Evolutionary conservation across 1,284 basidiomycete species (phyloP).

Genomic region (Ustilago tritici): DNA sequence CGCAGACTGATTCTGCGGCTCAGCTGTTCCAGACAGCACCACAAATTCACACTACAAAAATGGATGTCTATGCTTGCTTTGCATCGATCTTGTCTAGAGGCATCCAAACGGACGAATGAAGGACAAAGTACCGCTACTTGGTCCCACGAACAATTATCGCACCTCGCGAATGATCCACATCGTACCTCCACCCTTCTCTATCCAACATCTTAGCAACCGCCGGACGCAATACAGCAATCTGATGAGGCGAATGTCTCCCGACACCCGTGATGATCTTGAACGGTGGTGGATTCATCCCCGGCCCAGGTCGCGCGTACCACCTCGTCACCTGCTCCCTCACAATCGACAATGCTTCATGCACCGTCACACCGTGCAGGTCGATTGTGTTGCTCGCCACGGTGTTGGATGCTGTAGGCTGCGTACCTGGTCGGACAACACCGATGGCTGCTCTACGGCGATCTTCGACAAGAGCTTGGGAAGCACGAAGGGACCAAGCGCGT

Average conservation of each 20-base stretch:
- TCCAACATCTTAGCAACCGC: slow-evolving; percentile 68
- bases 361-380: slow-evolving; percentile 69
- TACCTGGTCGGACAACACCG: slow-evolving; percentile 29
- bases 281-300: slow-evolving; percentile 39
- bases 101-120: background rate
- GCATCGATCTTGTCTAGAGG: too few relatives aligned
- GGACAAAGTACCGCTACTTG: slow-evolving; percentile 15
- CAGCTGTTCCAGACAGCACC: background rate
- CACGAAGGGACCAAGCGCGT: slow-evolving; percentile 67
- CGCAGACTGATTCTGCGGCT: slow-evolving; percentile 12
- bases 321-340: slow-evolving; percentile 62
- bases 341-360: slow-evolving; percentile 69
- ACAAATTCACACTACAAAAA: background rate
- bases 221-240: slow-evolving; percentile 67
- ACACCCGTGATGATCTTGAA: slow-evolving; percentile 70
- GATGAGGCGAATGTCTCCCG: slow-evolving; percentile 67
- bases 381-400: slow-evolving; percentile 50
- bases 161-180: slow-evolving; percentile 47
- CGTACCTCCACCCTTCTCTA: slow-evolving; percentile 65
- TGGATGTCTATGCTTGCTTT: background rate
- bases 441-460: slow-evolving; percentile 55
- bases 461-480: slow-evolving; percentile 65
- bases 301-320: slow-evolving; percentile 58
- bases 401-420: slow-evolving; percentile 10
- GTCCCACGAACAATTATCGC: slow-evolving; percentile 47